A percentile compares a stretch with the other conserved stretches of the same genome.
Conservation (phyloP, 139 green algal genomes). For the Haematococcus lacustris region DNA sequence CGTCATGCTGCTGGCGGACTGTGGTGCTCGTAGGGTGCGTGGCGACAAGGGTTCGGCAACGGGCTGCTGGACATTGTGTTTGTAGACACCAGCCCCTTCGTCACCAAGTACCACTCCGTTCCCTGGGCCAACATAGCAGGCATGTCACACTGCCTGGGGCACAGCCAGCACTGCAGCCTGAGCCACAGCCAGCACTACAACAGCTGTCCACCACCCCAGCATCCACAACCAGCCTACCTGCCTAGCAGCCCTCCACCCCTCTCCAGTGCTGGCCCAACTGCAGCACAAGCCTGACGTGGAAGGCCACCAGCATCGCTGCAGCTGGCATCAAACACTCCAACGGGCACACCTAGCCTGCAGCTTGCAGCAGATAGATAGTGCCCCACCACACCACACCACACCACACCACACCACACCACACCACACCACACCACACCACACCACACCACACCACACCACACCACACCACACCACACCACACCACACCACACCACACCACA, state of each 20-base stretch:
- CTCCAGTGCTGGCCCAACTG: not conserved
- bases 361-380: no score
- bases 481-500: no score
- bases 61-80: constrained; percentile 55
- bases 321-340: no score
- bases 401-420: no score
- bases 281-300: not conserved
- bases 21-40: constrained; percentile 1
- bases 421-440: no score
- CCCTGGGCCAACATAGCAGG: constrained; percentile 33
- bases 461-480: no score
- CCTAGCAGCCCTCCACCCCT: no score
- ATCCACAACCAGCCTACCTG: no score
- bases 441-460: no score
- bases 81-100: constrained; percentile 61
- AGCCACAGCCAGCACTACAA: not conserved
- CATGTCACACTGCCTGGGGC: not conserved
- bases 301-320: not conserved
- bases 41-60: not conserved
- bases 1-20: not conserved
- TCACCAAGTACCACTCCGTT: constrained; percentile 31
- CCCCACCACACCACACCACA: no score
- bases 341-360: no score
- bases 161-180: not conserved
- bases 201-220: no score